These are phyloP conservation scores for Leishmania amazonensis DNA, from an alignment of 208 protist genomes.

Conservation along the genomic window DNA sequence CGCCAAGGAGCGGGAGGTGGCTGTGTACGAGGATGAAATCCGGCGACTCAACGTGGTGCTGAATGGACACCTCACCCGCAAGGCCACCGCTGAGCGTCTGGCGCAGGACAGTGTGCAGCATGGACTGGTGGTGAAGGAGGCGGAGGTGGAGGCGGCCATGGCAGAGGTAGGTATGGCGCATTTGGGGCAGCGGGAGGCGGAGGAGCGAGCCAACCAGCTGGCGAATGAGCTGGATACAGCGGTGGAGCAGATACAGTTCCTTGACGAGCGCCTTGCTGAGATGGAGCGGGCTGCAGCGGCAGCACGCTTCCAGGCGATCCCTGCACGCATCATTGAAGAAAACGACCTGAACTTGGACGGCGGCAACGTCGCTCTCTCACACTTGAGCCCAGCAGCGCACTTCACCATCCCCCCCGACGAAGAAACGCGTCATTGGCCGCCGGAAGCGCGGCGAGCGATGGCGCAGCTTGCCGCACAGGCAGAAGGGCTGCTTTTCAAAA, in stretches of 20 bases:
- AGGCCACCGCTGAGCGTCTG: conserved; percentile 14
- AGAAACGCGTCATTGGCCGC: conserved; percentile 47
- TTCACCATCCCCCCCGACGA: conserved; percentile 27
- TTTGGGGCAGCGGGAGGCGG: conserved; percentile 66
- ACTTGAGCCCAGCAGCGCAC: neutral
- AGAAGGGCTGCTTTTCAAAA: conserved; percentile 53
- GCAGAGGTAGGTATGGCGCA: conserved; percentile 67
- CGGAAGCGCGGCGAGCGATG: conserved; percentile 47
- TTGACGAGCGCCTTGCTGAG: conserved; percentile 77
- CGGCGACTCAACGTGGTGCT: conserved; percentile 59
- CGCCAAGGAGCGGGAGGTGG: conserved; percentile 79
- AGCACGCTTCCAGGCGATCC: conserved; percentile 38
- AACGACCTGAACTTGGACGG: neutral
- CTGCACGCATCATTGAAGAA: conserved; percentile 7
- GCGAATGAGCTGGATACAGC: conserved; percentile 65
- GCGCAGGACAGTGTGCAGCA: conserved; percentile 27
- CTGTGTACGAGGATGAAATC: conserved; percentile 81
- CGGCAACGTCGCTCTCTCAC: neutral
- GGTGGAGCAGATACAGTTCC: conserved; percentile 68
- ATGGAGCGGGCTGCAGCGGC: conserved; percentile 58
- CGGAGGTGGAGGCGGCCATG: conserved; percentile 53
- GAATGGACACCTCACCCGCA: conserved; percentile 50
- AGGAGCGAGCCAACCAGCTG: conserved; percentile 57
- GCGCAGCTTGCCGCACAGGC: conserved; percentile 48
- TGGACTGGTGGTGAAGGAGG: conserved; percentile 30